Percentiles rank a stretch among this genome's conserved stretches.
phyloP scores from a whole-genome alignment of 2,329 filamentous ascomycete genomes.

The Pseudogymnoascus verrucosus region DNA sequence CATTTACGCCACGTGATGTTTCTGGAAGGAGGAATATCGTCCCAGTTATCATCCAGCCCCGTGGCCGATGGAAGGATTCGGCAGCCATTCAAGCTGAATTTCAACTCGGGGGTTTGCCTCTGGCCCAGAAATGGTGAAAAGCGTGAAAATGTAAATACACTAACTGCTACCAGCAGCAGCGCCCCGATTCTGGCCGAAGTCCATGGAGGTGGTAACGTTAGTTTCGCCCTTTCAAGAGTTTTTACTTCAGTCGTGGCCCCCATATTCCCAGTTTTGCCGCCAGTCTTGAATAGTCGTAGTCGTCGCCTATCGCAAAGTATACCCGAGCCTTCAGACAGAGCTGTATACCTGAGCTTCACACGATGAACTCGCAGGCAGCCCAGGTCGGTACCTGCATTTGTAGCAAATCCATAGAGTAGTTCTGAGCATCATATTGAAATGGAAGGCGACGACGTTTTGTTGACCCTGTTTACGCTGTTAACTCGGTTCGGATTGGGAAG shows the following conservation, averaged over 20 bases:
- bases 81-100: background rate
- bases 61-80: background rate
- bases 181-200: background rate
- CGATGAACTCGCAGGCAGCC: background rate
- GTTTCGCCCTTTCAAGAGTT: background rate
- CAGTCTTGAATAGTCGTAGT: background rate
- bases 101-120: too few relatives aligned
- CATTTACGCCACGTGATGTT: background rate
- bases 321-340: background rate
- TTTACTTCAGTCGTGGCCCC: background rate
- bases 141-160: background rate
- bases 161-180: background rate
- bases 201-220: background rate
- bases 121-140: background rate
- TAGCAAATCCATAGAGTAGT: background rate
- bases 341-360: background rate
- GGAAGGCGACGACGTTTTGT: background rate
- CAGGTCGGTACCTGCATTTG: background rate
- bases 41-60: background rate
- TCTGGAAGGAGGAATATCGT: background rate
- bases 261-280: background rate
- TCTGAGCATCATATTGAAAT: background rate
- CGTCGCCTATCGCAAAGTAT: background rate
- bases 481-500: background rate
- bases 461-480: background rate